phyloP scores from a whole-genome alignment of 805 yeast species.

The Wickerhamomyces xylosicus region DNA sequence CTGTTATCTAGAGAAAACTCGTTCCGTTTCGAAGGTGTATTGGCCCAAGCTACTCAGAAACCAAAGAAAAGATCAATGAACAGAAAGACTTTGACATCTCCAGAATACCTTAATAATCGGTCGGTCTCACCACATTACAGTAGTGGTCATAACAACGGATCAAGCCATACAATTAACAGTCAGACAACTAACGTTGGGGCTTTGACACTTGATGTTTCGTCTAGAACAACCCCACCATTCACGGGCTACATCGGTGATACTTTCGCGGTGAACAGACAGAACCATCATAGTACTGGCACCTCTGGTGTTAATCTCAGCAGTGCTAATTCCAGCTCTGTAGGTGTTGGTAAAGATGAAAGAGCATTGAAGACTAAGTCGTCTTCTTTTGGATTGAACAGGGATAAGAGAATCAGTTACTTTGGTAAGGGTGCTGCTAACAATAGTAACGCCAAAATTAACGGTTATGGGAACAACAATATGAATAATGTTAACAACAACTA shows the following conservation, averaged over 20 bases:
- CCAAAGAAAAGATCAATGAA: slow-evolving; percentile 10
- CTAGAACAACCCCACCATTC: background rate
- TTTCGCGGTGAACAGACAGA: background rate
- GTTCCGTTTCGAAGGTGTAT: slow-evolving; percentile 34
- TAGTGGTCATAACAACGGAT: background rate
- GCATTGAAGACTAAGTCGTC: slow-evolving; percentile 16
- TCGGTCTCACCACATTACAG: slow-evolving; percentile 3
- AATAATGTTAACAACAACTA: background rate
- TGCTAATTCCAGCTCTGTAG: slow-evolving; percentile 2
- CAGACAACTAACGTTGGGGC: background rate
- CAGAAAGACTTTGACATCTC: slow-evolving; percentile 12
- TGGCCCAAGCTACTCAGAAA: slow-evolving; percentile 6
- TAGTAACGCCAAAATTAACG: background rate
- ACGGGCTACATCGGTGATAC: background rate
- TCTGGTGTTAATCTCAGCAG: background rate
- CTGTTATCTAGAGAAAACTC: slow-evolving; percentile 28
- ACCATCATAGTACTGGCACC: background rate
- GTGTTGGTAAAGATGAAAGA: background rate
- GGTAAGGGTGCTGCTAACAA: background rate
- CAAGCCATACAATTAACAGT: background rate
- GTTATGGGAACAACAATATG: background rate
- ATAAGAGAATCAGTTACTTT: slow-evolving; percentile 4
- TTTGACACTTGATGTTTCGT: background rate
- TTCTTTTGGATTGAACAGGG: slow-evolving; percentile 16
- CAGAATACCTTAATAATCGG: slow-evolving; percentile 13